Conservation (phyloP, 1,139 yeast species). For the Blastobotrys proliferans region DNA sequence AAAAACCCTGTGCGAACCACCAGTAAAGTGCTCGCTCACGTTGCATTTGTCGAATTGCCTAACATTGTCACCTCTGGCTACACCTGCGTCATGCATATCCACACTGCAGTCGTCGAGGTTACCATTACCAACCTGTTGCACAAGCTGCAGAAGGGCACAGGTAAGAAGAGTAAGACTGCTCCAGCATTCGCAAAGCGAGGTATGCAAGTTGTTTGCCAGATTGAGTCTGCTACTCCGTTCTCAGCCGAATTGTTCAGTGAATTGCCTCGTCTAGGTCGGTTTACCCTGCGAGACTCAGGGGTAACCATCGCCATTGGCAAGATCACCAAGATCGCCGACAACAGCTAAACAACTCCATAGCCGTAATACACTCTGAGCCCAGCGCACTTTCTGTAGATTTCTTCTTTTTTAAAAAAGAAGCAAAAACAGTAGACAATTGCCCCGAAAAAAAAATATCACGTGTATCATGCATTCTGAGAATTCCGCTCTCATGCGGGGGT, state of each 20-base stretch:
- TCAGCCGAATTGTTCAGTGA: constrained; percentile 91
- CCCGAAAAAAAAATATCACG: too few species aligned
- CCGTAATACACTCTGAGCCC: neutral
- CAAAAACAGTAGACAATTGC: too few species aligned
- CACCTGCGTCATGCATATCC: constrained; percentile 98
- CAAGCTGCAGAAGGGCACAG: constrained; percentile 93
- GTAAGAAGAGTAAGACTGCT: constrained; percentile 72
- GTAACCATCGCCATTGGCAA: constrained; percentile 97
- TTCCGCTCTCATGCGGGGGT: too few species aligned
- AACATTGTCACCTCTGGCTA: constrained; percentile 92
- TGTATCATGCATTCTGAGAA: too few species aligned
- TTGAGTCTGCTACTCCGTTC: constrained; percentile 80
- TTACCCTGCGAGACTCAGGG: constrained; percentile 93
- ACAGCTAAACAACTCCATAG: neutral
- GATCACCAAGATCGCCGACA: constrained; percentile 45
- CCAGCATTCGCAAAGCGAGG: constrained; percentile 85
- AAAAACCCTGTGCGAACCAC: constrained; percentile 89
- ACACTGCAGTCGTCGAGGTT: constrained; percentile 97
- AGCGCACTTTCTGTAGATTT: neutral
- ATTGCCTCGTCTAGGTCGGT: constrained; percentile 95
- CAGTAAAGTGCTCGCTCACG: constrained; percentile 88
- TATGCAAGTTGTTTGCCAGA: constrained; percentile 91
- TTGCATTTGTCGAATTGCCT: constrained; percentile 93
- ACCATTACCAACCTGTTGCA: constrained; percentile 76
- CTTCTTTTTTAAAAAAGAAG: too few species aligned